Evolutionary conservation across 495 filamentous ascomycete species (phyloP), one percentile per base, ranked within the genome.

Genomic region (Penicillium diatomitis): DNA sequence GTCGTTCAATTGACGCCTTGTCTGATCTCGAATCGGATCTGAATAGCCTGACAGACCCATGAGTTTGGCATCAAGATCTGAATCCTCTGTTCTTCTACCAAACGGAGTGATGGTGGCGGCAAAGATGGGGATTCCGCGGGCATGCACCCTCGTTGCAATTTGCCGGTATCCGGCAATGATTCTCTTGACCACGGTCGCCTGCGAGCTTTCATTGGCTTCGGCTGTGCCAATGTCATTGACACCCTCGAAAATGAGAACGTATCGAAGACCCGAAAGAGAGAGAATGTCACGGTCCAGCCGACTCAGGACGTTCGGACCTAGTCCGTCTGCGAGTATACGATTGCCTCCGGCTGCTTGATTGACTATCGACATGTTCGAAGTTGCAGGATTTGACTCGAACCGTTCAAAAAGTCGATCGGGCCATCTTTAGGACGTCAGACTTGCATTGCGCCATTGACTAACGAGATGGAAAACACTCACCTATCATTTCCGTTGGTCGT

Each of bases 301-400:
- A 41, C 67, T 64, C 33, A 85, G 60, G 1, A 81, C 72, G 20
- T 77, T 78, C 4, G 84, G 83, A 5, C 85, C 85, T 0, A 82
- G 68, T 3, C 83, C 78, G 47, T 84, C 81, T 20, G 52, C 58
- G 0, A 88, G 72, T 2, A 87, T 72, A 3, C 80, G 69, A 67
- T 88, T 87, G 36, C 84, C 84, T 33, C 84, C 85, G 0, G 83
- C 84, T n/a, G 83, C 84, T 68, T 86, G 80, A 66, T 87, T 88
- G 54, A 76, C 68, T 10, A 87, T 69, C 4, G 74, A 68, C 35
- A 86, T 75, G 30, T 61, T 42, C 34, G 71, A 52, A 37, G 68
- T 76, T 32, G 70, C 57, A 10, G 66, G 60, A 51, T 72, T 51
- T 31, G 70, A 57, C 46, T 78, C 75, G 64, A 86, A 68, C 9